phyloP scores from a whole-genome alignment of 2,329 filamentous ascomycete species.

The Diplodia corticola region DNA sequence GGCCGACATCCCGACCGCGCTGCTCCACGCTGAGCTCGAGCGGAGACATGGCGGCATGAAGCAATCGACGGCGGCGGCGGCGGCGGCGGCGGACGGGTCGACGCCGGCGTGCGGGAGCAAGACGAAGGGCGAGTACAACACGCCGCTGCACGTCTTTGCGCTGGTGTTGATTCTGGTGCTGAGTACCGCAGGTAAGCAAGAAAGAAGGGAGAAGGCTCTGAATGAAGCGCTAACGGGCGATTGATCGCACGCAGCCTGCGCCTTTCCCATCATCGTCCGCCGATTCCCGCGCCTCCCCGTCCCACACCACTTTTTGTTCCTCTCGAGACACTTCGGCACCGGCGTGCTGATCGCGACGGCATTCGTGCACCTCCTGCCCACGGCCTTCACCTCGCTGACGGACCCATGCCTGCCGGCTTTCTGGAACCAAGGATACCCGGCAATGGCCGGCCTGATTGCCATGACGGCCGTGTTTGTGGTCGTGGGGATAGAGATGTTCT shows the following conservation, averaged over 20 bases:
- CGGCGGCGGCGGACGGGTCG: slow-evolving; percentile 28
- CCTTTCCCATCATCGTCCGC: slow-evolving; percentile 43
- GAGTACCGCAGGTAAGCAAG: slow-evolving; percentile 55
- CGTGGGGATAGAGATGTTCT: slow-evolving; percentile 83
- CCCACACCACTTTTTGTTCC: slow-evolving; percentile 43
- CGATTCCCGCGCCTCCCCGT: slow-evolving; percentile 41
- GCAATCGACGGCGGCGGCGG: slow-evolving; percentile 33
- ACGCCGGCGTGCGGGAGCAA: slow-evolving; percentile 56
- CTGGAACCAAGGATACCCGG: slow-evolving; percentile 42
- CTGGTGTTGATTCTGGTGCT: slow-evolving; percentile 57
- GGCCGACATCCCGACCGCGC: slow-evolving; percentile 42
- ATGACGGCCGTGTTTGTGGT: slow-evolving; percentile 58
- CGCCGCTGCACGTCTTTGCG: slow-evolving; percentile 58
- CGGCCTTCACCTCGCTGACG: slow-evolving; percentile 42
- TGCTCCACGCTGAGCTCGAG: slow-evolving; percentile 51
- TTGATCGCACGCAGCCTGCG: slow-evolving; percentile 34
- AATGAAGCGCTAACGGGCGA: not conserved
- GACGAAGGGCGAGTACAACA: slow-evolving; percentile 53
- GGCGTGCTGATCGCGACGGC: slow-evolving; percentile 44
- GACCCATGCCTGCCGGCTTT: slow-evolving; percentile 43
- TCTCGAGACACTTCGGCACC: slow-evolving; percentile 44
- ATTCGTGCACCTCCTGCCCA: slow-evolving; percentile 45
- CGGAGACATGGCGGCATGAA: slow-evolving; percentile 46
- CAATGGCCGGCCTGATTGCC: slow-evolving; percentile 43
- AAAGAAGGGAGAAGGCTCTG: too few species aligned